Evolutionary conservation across 2,329 filamentous ascomycete species (phyloP).

Genomic region (Cladosporium cucumerinum): DNA sequence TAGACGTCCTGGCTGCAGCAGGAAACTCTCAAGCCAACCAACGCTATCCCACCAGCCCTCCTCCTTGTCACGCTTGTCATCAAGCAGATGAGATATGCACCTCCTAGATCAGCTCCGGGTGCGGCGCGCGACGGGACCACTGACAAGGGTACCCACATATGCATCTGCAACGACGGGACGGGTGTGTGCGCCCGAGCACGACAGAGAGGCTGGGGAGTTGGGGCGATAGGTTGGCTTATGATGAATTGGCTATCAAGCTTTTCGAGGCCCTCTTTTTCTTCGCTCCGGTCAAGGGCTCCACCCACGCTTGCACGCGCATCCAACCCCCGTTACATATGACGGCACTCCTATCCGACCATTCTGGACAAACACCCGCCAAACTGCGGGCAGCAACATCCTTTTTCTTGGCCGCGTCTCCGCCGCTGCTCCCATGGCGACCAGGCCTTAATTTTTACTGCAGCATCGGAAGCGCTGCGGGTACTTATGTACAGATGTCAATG

Average conservation of each 20-base stretch:
- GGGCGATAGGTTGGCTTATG: slow-evolving; percentile 1
- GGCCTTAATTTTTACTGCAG: neutral
- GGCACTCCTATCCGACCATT: slow-evolving; percentile 9
- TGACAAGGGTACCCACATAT: slow-evolving; percentile 1
- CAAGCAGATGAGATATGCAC: slow-evolving; percentile 10
- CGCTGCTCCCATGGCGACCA: neutral
- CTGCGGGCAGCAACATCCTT: slow-evolving; percentile 4
- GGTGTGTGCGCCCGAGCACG: slow-evolving; percentile 3
- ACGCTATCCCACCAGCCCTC: slow-evolving; percentile 1
- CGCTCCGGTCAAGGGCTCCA: neutral
- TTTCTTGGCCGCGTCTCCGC: neutral
- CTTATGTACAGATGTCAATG: neutral
- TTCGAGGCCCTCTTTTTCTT: slow-evolving; percentile 5
- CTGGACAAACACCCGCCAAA: slow-evolving; percentile 12
- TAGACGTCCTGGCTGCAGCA: neutral
- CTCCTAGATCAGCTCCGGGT: slow-evolving; percentile 5
- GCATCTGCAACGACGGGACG: slow-evolving; percentile 6
- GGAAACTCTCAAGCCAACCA: neutral
- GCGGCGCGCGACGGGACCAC: slow-evolving; percentile 2
- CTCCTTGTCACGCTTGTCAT: slow-evolving; percentile 15
- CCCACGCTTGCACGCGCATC: neutral
- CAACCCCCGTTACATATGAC: slow-evolving; percentile 7
- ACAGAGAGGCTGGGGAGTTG: slow-evolving; percentile 3
- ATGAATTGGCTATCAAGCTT: slow-evolving; percentile 13
- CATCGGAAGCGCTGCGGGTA: neutral